Evolutionary conservation across 2,329 filamentous ascomycete species (phyloP), one percentile per base, ranked within the genome.

Genomic region (Fusarium cicatricum): DNA sequence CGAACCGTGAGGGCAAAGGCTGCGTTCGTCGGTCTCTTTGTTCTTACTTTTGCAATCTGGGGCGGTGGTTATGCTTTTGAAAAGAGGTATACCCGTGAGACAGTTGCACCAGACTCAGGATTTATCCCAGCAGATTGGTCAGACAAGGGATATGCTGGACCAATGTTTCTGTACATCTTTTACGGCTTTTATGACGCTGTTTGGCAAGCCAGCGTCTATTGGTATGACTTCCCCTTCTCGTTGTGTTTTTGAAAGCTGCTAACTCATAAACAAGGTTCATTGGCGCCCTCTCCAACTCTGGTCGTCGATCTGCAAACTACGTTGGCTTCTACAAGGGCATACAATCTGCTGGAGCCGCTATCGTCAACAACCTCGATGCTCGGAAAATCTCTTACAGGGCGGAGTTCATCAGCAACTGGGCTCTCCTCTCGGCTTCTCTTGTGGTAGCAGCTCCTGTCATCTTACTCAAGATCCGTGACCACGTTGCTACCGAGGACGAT

Each of bases 161-260:
- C 90, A 11, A 91, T 96, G 85, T 91, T 96, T 73, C 77, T 96
- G 46, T 96, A 92, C 79, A 91, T 96, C 69, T 93, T 93, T 75
- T 96, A 95, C 72, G 92, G 92, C 34, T 89, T 95, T 75, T 95
- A 88, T 67, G 94, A 97, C 72, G 91, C 93, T 37, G 85, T 88
- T 49, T 97, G 92, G 89, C 94, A 98, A 79, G 94, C 92, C 0
- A 87, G 82, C 69, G 88, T 93, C 43, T 97, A 98, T 81, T 97
- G 93, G 93, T 92, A 86, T 71, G 92, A 90, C 12, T 1, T 79
- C 2, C 82, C 80, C 32, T 1, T 9, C 4, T 11, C 16, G 1
- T 77, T 3, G 6, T 3, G 3, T 14, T 8, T 15, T 36, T 23
- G 21, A 2, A 29, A 19, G 12, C 19, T 43, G n/a, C 63, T 68